phyloP scores from a whole-genome alignment of 2,329 filamentous ascomycete genomes.

The Botryosphaeria dothidea region DNA sequence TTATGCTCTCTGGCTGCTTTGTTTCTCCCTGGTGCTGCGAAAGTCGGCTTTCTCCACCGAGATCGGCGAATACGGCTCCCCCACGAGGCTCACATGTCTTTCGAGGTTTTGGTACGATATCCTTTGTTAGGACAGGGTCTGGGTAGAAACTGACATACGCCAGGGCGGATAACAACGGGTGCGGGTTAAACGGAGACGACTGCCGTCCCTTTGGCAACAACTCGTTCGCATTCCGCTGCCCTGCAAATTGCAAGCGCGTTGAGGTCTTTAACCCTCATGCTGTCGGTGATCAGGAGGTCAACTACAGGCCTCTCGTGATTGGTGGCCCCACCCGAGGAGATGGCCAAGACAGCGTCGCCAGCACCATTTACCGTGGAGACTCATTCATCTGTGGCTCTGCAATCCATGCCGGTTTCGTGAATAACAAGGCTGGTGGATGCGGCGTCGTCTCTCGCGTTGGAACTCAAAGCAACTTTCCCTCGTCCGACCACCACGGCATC shows the following conservation, averaged over 20 bases:
- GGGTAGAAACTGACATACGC: background rate
- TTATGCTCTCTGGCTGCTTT: slow-evolving; percentile 67
- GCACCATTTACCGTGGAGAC: slow-evolving; percentile 78
- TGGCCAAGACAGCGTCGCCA: slow-evolving; percentile 39
- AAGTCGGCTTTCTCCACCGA: slow-evolving; percentile 61
- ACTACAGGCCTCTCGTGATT: slow-evolving; percentile 57
- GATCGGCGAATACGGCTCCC: slow-evolving; percentile 67
- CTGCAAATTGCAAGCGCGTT: slow-evolving; percentile 68
- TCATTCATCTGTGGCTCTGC: slow-evolving; percentile 85
- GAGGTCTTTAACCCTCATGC: slow-evolving; percentile 71
- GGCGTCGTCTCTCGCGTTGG: slow-evolving; percentile 78
- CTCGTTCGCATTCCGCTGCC: slow-evolving; percentile 73
- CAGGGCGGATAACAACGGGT: slow-evolving; percentile 63
- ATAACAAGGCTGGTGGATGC: slow-evolving; percentile 72
- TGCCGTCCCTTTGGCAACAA: slow-evolving; percentile 74
- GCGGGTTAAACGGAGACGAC: slow-evolving; percentile 71
- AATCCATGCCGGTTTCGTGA: slow-evolving; percentile 79
- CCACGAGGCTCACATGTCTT: slow-evolving; percentile 66
- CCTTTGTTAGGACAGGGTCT: background rate
- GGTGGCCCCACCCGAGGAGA: slow-evolving; percentile 50
- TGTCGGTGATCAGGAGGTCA: slow-evolving; percentile 67
- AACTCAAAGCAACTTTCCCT: slow-evolving; percentile 62
- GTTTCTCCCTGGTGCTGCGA: slow-evolving; percentile 69
- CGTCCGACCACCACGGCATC: slow-evolving; percentile 72
- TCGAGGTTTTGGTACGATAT: slow-evolving; percentile 66